These are phyloP conservation scores for Lactarius akahatsu DNA, from an alignment of 768 basidiomycete genomes.

Conservation along the genomic window DNA sequence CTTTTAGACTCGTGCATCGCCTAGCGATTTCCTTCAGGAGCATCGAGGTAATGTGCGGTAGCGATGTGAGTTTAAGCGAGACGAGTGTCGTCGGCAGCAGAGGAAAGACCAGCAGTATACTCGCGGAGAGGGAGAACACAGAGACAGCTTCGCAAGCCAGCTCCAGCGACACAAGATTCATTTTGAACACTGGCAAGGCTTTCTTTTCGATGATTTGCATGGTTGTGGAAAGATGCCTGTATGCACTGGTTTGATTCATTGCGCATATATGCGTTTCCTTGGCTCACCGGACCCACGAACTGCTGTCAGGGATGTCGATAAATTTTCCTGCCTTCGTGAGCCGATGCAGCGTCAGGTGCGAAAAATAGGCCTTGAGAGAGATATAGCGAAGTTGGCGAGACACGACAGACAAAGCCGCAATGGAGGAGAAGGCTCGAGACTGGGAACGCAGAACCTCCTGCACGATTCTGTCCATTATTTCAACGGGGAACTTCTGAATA, in stretches of 20 bases:
- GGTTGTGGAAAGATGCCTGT: slow-evolving; percentile 27
- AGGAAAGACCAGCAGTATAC: slow-evolving; percentile 26
- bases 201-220: slow-evolving; percentile 23
- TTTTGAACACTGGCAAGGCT: slow-evolving; percentile 10
- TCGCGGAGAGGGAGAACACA: slow-evolving; percentile 15
- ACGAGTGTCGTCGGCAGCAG: slow-evolving; percentile 42
- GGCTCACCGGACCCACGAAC: slow-evolving; percentile 35
- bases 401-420: slow-evolving; percentile 33
- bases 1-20: slow-evolving; percentile 45
- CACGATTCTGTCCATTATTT: slow-evolving; percentile 34
- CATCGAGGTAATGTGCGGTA: slow-evolving; percentile 56
- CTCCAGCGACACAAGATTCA: slow-evolving; percentile 27
- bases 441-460: slow-evolving; percentile 26
- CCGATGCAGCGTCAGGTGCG: slow-evolving; percentile 26
- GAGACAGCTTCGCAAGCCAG: slow-evolving; percentile 27
- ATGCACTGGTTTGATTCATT: slow-evolving; percentile 7
- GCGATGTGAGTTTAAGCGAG: slow-evolving; percentile 48
- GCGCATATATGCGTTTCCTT: slow-evolving; percentile 23
- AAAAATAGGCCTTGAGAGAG: slow-evolving; percentile 35
- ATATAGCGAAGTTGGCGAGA: slow-evolving; percentile 35
- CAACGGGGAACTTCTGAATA: slow-evolving; percentile 25
- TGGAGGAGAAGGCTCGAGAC: slow-evolving; percentile 30
- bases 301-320: slow-evolving; percentile 30
- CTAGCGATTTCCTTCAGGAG: slow-evolving; percentile 49
- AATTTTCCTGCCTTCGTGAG: slow-evolving; percentile 24